phyloP scores from a whole-genome alignment of 257 asterid species.

The Fraxinus cuspidata region DNA sequence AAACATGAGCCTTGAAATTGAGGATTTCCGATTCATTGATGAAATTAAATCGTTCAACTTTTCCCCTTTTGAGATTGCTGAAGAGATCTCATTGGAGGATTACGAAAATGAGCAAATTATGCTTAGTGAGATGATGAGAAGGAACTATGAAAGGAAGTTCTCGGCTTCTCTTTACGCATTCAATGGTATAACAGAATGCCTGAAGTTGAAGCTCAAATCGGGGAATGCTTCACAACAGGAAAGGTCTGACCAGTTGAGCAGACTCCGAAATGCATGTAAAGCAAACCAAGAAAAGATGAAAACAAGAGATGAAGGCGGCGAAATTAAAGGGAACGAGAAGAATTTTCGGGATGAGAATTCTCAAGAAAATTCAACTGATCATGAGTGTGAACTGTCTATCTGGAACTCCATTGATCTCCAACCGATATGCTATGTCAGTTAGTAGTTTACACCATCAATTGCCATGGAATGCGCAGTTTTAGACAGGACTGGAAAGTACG shows the following conservation, averaged over 20 bases:
- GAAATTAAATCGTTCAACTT: constrained; percentile 49
- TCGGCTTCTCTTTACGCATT: constrained; percentile 77
- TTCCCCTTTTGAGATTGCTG: constrained; percentile 63
- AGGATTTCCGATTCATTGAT: constrained; percentile 69
- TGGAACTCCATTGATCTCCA: constrained; percentile 56
- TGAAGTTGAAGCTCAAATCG: constrained; percentile 53
- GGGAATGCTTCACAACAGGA: constrained; percentile 28
- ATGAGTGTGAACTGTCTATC: constrained; percentile 36
- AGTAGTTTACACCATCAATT: too few relatives aligned
- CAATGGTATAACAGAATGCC: constrained; percentile 69
- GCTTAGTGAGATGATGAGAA: constrained; percentile 61
- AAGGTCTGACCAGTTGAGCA: constrained; percentile 45
- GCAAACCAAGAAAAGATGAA: constrained; percentile 33
- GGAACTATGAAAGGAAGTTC: constrained; percentile 72
- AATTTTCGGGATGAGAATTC: too few relatives aligned
- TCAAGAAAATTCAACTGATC: not conserved
- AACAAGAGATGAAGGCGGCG: not conserved
- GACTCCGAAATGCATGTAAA: constrained; percentile 56
- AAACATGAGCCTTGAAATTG: constrained; percentile 23
- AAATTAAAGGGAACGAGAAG: not conserved
- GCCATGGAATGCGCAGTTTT: too few relatives aligned
- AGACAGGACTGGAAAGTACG: too few relatives aligned
- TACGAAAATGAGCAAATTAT: constrained; percentile 41
- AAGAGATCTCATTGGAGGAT: constrained; percentile 41
- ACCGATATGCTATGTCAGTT: constrained; percentile 43